phyloP scores from a whole-genome alignment of 306 rosid species.

The Trichosanthes cucumerina region DNA sequence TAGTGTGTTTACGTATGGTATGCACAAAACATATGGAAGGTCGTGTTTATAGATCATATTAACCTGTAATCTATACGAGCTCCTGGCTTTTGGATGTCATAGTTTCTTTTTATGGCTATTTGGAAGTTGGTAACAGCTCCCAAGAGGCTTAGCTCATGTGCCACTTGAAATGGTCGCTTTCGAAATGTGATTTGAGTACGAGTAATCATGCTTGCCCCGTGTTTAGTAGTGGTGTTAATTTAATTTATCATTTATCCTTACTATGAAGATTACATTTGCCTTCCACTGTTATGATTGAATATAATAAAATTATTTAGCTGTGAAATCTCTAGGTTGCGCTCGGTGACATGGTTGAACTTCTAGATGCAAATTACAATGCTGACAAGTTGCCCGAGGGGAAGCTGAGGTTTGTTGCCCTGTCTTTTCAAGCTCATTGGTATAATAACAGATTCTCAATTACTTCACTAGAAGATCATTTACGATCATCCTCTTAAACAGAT shows the following conservation, averaged over 20 bases:
- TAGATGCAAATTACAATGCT: constrained; percentile 53
- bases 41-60: background rate
- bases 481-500: background rate
- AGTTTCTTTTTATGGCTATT: background rate
- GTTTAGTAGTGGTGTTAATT: background rate
- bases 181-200: background rate
- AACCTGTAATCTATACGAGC: background rate
- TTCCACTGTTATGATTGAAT: background rate
- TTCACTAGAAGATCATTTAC: background rate
- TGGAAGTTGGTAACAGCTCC: constrained; percentile 3
- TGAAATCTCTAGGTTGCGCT: constrained; percentile 58
- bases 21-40: background rate
- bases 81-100: background rate
- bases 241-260: background rate
- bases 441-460: background rate
- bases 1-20: background rate
- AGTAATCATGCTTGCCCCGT: background rate
- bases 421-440: background rate
- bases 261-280: background rate
- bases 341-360: constrained; percentile 88
- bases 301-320: background rate
- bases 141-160: background rate
- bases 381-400: constrained; percentile 73
- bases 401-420: constrained; percentile 48
- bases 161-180: background rate